phyloP scores from a whole-genome alignment of 371 early-diverging fungal genomes.

The Syncephalastrum racemosum region DNA sequence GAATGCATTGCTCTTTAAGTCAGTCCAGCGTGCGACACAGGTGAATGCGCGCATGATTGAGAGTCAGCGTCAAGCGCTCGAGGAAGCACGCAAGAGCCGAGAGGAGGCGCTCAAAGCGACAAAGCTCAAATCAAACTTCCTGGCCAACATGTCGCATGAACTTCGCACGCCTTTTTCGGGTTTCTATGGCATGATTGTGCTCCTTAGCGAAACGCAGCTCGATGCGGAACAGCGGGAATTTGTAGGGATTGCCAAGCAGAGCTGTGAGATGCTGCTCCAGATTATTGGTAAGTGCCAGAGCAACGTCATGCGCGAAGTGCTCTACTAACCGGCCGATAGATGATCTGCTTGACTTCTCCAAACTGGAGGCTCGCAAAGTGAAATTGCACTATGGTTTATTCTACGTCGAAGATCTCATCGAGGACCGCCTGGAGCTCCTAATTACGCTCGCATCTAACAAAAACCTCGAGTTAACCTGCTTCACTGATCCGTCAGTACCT shows the following conservation, averaged over 20 bases:
- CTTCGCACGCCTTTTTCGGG: constrained; percentile 60
- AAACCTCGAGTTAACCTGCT: constrained; percentile 50
- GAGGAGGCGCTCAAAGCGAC: constrained; percentile 47
- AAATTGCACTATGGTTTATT: constrained; percentile 52
- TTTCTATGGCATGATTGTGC: constrained; percentile 58
- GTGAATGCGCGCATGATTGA: constrained; percentile 43
- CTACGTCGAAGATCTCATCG: constrained; percentile 56
- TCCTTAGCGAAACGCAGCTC: constrained; percentile 53
- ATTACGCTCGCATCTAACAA: constrained; percentile 54
- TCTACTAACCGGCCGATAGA: constrained; percentile 16
- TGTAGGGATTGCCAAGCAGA: constrained; percentile 60
- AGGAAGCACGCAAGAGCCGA: constrained; percentile 42
- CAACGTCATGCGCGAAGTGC: too few relatives aligned
- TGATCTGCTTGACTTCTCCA: constrained; percentile 63
- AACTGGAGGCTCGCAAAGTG: constrained; percentile 63
- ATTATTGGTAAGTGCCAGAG: constrained; percentile 41
- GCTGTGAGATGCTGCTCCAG: constrained; percentile 59
- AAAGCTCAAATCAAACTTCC: constrained; percentile 50
- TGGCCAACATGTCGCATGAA: constrained; percentile 62
- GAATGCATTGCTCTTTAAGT: constrained; percentile 56
- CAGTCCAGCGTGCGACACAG: constrained; percentile 40
- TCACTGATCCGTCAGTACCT: constrained; percentile 40
- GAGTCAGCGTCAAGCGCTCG: constrained; percentile 38
- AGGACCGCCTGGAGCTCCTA: constrained; percentile 54
- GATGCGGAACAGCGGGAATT: constrained; percentile 60